Percentiles rank a stretch among this genome's conserved stretches.
phyloP scores from a whole-genome alignment of 768 basidiomycete genomes.

The Sporobolomyces phaffii region DNA sequence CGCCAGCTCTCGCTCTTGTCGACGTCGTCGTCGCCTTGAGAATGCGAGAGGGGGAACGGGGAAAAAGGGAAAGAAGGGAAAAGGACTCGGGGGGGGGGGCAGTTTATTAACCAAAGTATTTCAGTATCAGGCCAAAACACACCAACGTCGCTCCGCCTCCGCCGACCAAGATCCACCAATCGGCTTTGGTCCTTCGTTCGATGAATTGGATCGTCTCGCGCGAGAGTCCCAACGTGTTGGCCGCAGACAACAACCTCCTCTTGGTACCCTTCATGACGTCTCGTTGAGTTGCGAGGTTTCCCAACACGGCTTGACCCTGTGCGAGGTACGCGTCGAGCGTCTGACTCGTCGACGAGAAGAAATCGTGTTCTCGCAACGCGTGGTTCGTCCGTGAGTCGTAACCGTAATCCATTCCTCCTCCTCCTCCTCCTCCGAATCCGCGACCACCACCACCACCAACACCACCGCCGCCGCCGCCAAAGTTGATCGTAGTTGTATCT shows the following conservation, averaged over 20 bases:
- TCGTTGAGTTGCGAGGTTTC: conserved; percentile 85
- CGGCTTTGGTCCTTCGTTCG: conserved; percentile 87
- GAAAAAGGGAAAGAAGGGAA: not conserved
- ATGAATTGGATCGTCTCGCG: conserved; percentile 96
- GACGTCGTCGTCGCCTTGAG: too few relatives aligned
- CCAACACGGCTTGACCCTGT: conserved; percentile 83
- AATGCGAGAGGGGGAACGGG: too few relatives aligned
- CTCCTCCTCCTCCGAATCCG: not conserved
- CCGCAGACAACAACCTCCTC: conserved; percentile 73
- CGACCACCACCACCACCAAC: too few relatives aligned
- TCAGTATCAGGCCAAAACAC: conserved; percentile 89
- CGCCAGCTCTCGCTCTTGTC: too few relatives aligned
- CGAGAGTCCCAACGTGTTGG: conserved; percentile 89
- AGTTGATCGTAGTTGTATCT: conserved; percentile 12
- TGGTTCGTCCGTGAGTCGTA: conserved; percentile 58
- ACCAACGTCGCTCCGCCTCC: conserved; percentile 83
- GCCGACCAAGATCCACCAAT: conserved; percentile 84
- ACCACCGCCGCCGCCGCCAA: not conserved
- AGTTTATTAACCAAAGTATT: conserved; percentile 60
- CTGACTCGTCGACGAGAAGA: conserved; percentile 73
- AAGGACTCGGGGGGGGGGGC: not conserved
- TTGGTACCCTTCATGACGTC: conserved; percentile 94
- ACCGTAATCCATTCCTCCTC: conserved; percentile 6
- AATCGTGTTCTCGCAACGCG: conserved; percentile 80
- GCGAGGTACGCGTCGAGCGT: conserved; percentile 83